Evolutionary conservation across 2,329 filamentous ascomycete species (phyloP).

Genomic region (Cyclaneusma minus): DNA sequence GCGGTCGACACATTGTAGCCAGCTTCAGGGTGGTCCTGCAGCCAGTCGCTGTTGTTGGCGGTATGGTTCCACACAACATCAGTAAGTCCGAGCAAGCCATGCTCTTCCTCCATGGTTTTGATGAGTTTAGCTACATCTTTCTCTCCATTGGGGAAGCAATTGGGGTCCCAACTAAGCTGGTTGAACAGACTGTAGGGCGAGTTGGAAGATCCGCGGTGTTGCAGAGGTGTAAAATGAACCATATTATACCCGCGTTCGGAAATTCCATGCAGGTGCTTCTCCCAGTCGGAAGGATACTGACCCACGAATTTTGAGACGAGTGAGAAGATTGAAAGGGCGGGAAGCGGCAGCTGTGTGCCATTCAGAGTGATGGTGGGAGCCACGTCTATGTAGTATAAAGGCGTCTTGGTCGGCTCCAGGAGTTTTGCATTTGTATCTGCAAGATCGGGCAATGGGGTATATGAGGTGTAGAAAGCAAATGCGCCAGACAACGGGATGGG

Average conservation of each 20-base stretch:
- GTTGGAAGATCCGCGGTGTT: constrained; percentile 77
- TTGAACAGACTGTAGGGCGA: constrained; percentile 96
- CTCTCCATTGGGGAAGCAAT: constrained; percentile 73
- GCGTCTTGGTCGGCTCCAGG: constrained; percentile 48
- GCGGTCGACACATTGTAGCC: constrained; percentile 91
- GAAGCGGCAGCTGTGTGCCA: constrained; percentile 59
- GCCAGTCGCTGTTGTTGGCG: constrained; percentile 87
- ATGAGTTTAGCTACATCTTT: constrained; percentile 65
- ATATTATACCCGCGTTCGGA: constrained; percentile 92
- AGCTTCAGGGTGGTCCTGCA: constrained; percentile 84
- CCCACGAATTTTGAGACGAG: constrained; percentile 98
- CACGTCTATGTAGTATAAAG: constrained; percentile 85
- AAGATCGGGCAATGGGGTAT: constrained; percentile 67
- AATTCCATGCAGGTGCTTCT: constrained; percentile 77
- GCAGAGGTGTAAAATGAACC: constrained; percentile 94
- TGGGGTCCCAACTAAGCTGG: constrained; percentile 73
- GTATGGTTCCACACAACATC: constrained; percentile 99
- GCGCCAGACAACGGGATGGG: constrained; percentile 71
- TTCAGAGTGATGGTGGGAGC: constrained; percentile 66
- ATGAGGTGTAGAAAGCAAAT: constrained; percentile 90
- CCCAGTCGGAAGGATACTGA: constrained; percentile 77
- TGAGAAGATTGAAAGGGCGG: constrained; percentile 83
- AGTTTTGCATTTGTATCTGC: constrained; percentile 31
- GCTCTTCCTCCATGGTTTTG: constrained; percentile 65
- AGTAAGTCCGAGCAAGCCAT: constrained; percentile 75